These are phyloP conservation scores for Halophytophthora polymorphica DNA, from an alignment of 352 stramenopile species.

Conservation along the genomic window DNA sequence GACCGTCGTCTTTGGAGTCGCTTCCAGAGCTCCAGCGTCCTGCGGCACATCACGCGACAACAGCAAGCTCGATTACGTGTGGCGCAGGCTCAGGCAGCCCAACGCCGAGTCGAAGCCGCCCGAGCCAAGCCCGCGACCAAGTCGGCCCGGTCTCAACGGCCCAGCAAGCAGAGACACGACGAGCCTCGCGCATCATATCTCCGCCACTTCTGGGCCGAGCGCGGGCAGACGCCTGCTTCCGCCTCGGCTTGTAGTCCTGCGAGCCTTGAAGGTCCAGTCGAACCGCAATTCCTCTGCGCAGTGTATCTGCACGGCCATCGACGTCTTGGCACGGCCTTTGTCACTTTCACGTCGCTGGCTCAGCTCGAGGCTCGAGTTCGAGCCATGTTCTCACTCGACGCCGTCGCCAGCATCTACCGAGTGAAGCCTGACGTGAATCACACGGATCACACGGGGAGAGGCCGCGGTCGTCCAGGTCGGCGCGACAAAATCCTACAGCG, in stretches of 20 bases:
- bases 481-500: constrained; percentile 30
- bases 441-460: background rate
- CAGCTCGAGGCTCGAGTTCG: constrained; percentile 39
- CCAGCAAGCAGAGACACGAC: constrained; percentile 3
- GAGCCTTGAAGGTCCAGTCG: background rate
- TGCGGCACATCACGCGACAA: constrained; percentile 57
- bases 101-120: constrained; percentile 21
- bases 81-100: constrained; percentile 18
- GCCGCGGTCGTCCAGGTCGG: background rate
- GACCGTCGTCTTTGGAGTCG: constrained; percentile 31
- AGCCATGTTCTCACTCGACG: constrained; percentile 20
- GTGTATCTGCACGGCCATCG: constrained; percentile 50
- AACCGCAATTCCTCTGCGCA: constrained; percentile 35
- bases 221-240: background rate
- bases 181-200: constrained; percentile 21
- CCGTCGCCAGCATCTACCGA: constrained; percentile 47
- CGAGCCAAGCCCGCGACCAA: constrained; percentile 18
- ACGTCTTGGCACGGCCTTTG: constrained; percentile 37
- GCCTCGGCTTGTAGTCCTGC: background rate
- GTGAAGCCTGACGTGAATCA: constrained; percentile 22
- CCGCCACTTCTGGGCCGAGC: constrained; percentile 19
- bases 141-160: background rate
- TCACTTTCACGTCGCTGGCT: constrained; percentile 41
- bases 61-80: constrained; percentile 27
- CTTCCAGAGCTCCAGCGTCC: constrained; percentile 54